Percentiles rank a stretch among this genome's conserved stretches.
phyloP scores from a whole-genome alignment of 2,329 filamentous ascomycete species.

The Exophiala bonariae region DNA sequence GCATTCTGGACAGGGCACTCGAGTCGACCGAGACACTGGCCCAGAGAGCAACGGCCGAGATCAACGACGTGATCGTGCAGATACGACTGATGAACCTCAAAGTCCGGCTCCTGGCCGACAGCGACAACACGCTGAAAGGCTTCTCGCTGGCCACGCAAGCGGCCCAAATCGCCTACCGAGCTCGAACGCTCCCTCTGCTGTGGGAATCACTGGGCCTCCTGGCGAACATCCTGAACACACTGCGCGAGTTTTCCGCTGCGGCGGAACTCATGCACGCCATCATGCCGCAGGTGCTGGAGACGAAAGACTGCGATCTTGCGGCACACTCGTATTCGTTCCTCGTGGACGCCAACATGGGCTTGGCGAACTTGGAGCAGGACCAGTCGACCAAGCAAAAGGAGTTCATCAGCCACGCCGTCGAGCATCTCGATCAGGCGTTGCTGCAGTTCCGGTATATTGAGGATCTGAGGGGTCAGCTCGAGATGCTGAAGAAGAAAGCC shows the following conservation, averaged over 20 bases:
- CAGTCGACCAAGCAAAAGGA: slow-evolving; percentile 50
- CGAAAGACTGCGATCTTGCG: slow-evolving; percentile 61
- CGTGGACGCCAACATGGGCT: slow-evolving; percentile 75
- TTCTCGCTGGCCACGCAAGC: slow-evolving; percentile 77
- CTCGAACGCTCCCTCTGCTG: slow-evolving; percentile 66
- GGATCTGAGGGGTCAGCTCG: slow-evolving; percentile 69
- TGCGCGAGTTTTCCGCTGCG: slow-evolving; percentile 71
- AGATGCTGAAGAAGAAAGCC: slow-evolving; percentile 80
- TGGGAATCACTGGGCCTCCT: slow-evolving; percentile 72
- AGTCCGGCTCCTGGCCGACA: slow-evolving; percentile 66
- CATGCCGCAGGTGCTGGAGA: slow-evolving; percentile 75
- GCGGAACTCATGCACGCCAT: slow-evolving; percentile 64
- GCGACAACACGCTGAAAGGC: slow-evolving; percentile 69
- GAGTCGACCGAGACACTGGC: slow-evolving; percentile 54
- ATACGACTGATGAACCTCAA: slow-evolving; percentile 73
- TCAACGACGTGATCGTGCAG: slow-evolving; percentile 65
- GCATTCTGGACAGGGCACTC: slow-evolving; percentile 55
- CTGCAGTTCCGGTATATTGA: slow-evolving; percentile 66
- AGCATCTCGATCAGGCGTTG: slow-evolving; percentile 64
- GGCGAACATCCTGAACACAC: slow-evolving; percentile 65
- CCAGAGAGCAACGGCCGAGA: slow-evolving; percentile 50
- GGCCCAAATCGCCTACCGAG: slow-evolving; percentile 69
- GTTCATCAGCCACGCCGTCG: slow-evolving; percentile 58
- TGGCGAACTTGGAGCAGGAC: slow-evolving; percentile 58
- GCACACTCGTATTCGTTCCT: slow-evolving; percentile 69